These are phyloP conservation scores for Hemisphaericaspora subhashii DNA, from an alignment of 1,139 yeast genomes.

Conservation along the genomic window DNA sequence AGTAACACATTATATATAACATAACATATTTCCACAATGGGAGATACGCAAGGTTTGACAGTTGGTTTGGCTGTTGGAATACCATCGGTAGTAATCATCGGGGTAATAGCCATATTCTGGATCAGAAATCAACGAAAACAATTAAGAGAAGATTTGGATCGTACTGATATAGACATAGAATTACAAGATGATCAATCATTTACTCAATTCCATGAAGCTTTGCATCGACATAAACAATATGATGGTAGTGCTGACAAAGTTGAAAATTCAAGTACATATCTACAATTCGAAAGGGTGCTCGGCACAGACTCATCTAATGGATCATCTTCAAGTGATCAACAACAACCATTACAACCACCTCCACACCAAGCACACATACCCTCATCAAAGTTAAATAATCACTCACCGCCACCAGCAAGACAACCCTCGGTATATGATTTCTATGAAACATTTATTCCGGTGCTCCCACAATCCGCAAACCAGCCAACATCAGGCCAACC, in stretches of 20 bases:
- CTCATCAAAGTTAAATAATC: conserved; percentile 4
- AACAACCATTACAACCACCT: conserved; percentile 5
- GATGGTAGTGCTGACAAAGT: conserved; percentile 19
- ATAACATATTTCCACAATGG: too few species aligned
- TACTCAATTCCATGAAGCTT: conserved; percentile 38
- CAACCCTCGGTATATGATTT: conserved; percentile 40
- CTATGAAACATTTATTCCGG: conserved; percentile 46
- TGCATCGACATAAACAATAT: conserved; percentile 20
- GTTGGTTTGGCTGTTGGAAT: conserved; percentile 48
- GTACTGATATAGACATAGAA: conserved; percentile 36
- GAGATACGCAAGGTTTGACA: conserved; percentile 24
- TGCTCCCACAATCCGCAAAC: conserved; percentile 22
- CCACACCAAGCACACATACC: conserved; percentile 1
- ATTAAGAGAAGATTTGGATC: conserved; percentile 30
- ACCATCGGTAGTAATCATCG: conserved; percentile 34
- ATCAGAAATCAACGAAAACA: conserved; percentile 34
- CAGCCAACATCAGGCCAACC: background rate
- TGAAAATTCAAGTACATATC: conserved; percentile 4
- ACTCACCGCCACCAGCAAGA: conserved; percentile 10
- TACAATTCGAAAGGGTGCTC: background rate
- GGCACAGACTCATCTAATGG: conserved; percentile 6
- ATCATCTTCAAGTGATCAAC: conserved; percentile 7
- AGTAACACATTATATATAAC: too few species aligned
- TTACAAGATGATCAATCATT: conserved; percentile 40
- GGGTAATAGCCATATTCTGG: conserved; percentile 26